Percentiles rank a stretch among this genome's conserved stretches.
Evolutionary conservation across 441 rosid genomes (phyloP).

Genomic region (Adansonia gregorii): DNA sequence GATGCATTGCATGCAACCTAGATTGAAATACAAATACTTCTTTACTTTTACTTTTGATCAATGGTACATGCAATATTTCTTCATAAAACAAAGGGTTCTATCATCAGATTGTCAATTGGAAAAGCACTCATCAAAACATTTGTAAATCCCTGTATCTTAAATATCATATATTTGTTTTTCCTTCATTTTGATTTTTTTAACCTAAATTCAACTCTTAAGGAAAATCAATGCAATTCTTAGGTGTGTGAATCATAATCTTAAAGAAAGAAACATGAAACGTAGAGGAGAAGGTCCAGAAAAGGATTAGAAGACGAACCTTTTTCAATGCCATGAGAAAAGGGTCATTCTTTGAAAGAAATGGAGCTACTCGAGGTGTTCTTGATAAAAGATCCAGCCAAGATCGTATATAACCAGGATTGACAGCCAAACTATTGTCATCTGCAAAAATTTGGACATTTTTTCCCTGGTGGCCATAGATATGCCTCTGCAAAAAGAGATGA

Average conservation of each 20-base stretch:
- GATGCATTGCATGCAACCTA: not conserved
- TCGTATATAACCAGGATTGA: conserved; percentile 69
- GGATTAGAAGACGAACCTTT: conserved; percentile 55
- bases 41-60: not conserved
- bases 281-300: not conserved
- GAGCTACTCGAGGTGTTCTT: conserved; percentile 91
- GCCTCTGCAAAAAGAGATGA: conserved; percentile 56
- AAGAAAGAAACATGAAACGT: conserved; percentile 1
- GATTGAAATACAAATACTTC: conserved; percentile 1
- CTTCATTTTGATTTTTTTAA: conserved; percentile 20
- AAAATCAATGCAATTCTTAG: not conserved
- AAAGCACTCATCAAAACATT: not conserved
- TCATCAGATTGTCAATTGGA: not conserved
- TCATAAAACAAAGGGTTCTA: not conserved
- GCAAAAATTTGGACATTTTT: conserved; percentile 76
- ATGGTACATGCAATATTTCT: not conserved
- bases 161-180: not conserved
- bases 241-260: not conserved
- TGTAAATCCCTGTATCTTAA: not conserved
- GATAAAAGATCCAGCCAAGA: conserved; percentile 90
- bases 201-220: not conserved
- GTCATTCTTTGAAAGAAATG: conserved; percentile 87
- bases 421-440: conserved; percentile 82
- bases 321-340: conserved; percentile 76
- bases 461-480: conserved; percentile 83